Percentiles rank a stretch among this genome's conserved stretches.
Conservation (phyloP, 257 asterid genomes). For the Vinca minor region DNA sequence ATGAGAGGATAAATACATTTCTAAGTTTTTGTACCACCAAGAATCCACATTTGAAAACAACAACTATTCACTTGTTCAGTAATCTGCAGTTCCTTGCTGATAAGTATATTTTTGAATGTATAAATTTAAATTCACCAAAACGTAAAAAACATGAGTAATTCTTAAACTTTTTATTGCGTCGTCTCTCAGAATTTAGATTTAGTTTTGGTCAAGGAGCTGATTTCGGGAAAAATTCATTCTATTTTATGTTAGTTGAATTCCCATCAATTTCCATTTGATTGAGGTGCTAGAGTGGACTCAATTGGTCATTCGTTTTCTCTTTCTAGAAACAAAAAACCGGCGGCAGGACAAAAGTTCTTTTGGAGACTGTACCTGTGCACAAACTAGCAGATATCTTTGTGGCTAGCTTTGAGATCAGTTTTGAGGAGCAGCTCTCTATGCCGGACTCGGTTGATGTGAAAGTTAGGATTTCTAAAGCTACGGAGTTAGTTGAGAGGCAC, state of each 20-base stretch:
- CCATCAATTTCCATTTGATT: conserved; percentile 4
- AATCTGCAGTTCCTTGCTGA: neutral
- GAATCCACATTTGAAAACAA: neutral
- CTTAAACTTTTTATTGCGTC: neutral
- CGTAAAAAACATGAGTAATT: no score
- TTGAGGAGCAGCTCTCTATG: conserved; percentile 93
- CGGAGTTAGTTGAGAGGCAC: conserved; percentile 91
- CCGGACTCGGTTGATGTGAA: conserved; percentile 91
- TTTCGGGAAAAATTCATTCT: neutral
- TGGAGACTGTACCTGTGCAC: conserved; percentile 96
- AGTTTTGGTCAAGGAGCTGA: neutral
- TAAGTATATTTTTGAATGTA: neutral
- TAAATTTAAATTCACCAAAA: no score
- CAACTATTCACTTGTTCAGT: neutral
- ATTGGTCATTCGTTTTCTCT: conserved; percentile 1
- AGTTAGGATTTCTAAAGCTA: conserved; percentile 89
- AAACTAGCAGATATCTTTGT: conserved; percentile 97
- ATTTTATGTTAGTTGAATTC: conserved; percentile 3
- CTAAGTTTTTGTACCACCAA: neutral
- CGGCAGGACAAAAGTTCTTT: conserved; percentile 84
- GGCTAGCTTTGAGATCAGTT: conserved; percentile 96
- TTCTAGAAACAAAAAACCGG: conserved; percentile 92
- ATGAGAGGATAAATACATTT: neutral
- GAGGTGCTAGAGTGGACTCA: neutral
- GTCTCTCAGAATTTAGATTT: neutral